phyloP scores from a whole-genome alignment of 2,329 filamentous ascomycete genomes.

The Aspergillus quadricinctus region DNA sequence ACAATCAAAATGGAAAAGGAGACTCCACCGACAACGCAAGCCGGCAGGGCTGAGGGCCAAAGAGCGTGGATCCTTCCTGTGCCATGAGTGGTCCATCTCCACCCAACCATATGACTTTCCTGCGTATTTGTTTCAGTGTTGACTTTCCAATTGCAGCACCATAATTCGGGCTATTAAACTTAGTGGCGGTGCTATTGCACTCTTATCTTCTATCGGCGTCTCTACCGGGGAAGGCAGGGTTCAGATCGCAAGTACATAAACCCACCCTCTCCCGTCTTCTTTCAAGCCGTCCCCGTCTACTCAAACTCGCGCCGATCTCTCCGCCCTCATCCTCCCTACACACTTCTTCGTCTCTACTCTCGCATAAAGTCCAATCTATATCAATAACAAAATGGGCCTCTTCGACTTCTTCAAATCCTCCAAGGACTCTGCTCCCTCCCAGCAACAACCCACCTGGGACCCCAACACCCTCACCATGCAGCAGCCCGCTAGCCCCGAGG shows the following conservation, averaged over 20 bases:
- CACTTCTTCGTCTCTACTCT: too few species aligned
- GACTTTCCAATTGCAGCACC: background rate
- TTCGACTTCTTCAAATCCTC: conserved; percentile 26
- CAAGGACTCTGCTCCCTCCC: conserved; percentile 10
- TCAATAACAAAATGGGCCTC: conserved; percentile 14
- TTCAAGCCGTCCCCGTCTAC: background rate
- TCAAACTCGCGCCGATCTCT: background rate
- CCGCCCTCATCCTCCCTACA: too few species aligned
- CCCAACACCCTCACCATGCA: conserved; percentile 25
- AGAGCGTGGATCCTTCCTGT: background rate
- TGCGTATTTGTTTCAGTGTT: background rate
- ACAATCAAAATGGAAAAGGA: background rate
- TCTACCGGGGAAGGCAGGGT: background rate
- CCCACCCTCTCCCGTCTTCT: background rate
- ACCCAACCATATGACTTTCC: background rate
- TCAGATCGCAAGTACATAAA: background rate
- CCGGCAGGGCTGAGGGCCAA: background rate
- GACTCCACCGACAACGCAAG: background rate
- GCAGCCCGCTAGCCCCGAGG: conserved; percentile 21
- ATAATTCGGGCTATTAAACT: background rate
- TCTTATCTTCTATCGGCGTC: background rate
- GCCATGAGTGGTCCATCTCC: background rate
- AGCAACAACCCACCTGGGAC: conserved; percentile 20
- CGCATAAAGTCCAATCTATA: background rate
- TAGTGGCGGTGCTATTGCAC: background rate